phyloP scores from a whole-genome alignment of 257 asterid genomes.

The Solanum gracilifrons region DNA sequence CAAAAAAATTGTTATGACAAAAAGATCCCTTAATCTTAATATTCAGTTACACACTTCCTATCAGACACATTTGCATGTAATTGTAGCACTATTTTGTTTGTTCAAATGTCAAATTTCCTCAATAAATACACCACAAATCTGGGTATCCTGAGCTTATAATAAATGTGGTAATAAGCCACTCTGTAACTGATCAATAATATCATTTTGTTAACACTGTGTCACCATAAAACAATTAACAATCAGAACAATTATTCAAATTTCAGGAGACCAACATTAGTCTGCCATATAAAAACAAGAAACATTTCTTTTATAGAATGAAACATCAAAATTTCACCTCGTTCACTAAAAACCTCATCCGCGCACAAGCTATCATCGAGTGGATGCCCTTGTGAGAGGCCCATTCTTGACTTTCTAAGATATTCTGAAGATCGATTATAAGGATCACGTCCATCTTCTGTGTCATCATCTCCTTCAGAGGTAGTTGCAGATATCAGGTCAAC shows the following conservation, averaged over 20 bases:
- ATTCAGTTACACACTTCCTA: neutral
- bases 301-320: neutral
- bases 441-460: slow-evolving; percentile 75
- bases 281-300: neutral
- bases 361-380: slow-evolving; percentile 63
- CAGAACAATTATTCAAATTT: neutral
- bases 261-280: neutral
- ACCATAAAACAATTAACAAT: neutral
- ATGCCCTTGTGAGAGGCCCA: slow-evolving; percentile 61
- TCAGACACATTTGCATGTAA: neutral
- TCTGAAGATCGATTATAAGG: slow-evolving; percentile 55
- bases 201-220: neutral
- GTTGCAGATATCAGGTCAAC: slow-evolving; percentile 87
- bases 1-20: neutral
- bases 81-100: neutral
- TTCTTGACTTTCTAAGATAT: slow-evolving; percentile 71
- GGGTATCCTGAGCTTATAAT: neutral
- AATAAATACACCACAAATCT: neutral
- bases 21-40: neutral
- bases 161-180: neutral
- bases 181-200: neutral
- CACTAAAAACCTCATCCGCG: slow-evolving; percentile 43
- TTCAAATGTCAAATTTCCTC: neutral
- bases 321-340: slow-evolving; percentile 41
- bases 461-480: slow-evolving; percentile 90